Evolutionary conservation across 768 basidiomycete genomes (phyloP).

Genomic region (Hericium rajendrae): DNA sequence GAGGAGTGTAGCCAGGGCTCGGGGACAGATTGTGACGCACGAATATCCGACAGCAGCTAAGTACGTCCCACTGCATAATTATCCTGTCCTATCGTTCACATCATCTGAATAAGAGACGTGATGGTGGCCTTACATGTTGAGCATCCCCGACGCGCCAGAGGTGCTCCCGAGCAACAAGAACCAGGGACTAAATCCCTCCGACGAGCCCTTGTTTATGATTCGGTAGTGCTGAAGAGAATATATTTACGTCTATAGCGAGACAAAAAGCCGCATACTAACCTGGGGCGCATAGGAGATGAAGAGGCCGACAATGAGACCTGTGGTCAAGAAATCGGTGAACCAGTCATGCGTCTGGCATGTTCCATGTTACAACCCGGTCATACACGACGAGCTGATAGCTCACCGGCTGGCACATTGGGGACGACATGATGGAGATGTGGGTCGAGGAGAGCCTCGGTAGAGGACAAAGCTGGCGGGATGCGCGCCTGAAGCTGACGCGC

Average conservation of each 20-base stretch:
- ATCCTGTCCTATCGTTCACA: constrained; percentile 39
- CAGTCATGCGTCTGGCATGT: constrained; percentile 11
- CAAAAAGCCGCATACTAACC: neutral
- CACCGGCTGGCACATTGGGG: constrained; percentile 7
- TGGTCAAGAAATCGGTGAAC: constrained; percentile 13
- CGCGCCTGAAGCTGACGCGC: too few species aligned
- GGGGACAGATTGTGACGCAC: constrained; percentile 36
- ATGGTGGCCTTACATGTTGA: constrained; percentile 59
- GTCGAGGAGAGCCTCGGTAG: too few species aligned
- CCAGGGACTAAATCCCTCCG: constrained; percentile 87
- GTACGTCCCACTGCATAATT: constrained; percentile 73
- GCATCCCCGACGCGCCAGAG: constrained; percentile 69
- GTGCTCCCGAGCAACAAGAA: constrained; percentile 86
- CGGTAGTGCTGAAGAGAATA: constrained; percentile 52
- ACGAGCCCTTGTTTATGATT: constrained; percentile 69
- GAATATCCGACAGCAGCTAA: constrained; percentile 71
- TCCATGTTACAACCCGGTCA: neutral
- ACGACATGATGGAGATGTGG: constrained; percentile 5
- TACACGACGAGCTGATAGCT: neutral
- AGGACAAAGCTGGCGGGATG: too few species aligned
- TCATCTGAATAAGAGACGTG: neutral
- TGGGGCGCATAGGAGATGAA: constrained; percentile 16
- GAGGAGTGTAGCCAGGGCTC: neutral
- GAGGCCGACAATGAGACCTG: constrained; percentile 13
- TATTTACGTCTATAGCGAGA: neutral